phyloP scores from a whole-genome alignment of 345 rosid genomes.

The Euphorbia lathyris region DNA sequence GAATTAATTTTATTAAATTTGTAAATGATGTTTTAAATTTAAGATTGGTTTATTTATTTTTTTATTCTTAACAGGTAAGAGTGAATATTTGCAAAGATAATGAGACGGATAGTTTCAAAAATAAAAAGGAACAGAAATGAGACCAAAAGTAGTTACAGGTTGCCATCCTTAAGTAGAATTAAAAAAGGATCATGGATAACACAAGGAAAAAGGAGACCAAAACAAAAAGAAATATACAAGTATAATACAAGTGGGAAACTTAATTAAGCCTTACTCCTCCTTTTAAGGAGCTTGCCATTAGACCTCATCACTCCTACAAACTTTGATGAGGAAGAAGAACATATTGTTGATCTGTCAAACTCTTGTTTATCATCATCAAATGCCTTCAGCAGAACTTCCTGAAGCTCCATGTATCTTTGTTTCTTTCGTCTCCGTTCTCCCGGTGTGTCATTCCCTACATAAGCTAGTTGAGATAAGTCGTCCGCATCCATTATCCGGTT shows the following conservation, averaged over 20 bases:
- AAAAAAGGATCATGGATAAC: too few species aligned
- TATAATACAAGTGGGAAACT: background rate
- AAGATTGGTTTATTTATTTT: too few species aligned
- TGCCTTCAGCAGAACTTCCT: slow-evolving; percentile 53
- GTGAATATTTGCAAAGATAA: too few species aligned
- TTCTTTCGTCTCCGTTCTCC: slow-evolving; percentile 52
- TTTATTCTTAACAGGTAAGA: too few species aligned
- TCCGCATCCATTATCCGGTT: slow-evolving; percentile 70
- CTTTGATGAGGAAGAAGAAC: slow-evolving; percentile 49
- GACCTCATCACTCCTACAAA: slow-evolving; percentile 21
- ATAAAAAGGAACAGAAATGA: too few species aligned
- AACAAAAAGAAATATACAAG: background rate
- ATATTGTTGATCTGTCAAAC: slow-evolving; percentile 37
- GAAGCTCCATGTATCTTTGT: slow-evolving; percentile 56
- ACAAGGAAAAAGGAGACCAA: background rate
- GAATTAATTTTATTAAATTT: too few species aligned
- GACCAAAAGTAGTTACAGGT: too few species aligned
- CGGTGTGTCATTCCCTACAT: slow-evolving; percentile 43
- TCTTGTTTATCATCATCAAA: slow-evolving; percentile 64
- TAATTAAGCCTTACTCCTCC: slow-evolving; percentile 4
- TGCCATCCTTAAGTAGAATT: too few species aligned
- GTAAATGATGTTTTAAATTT: too few species aligned
- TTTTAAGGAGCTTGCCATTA: slow-evolving; percentile 24
- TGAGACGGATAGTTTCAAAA: too few species aligned
- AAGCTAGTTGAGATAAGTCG: slow-evolving; percentile 54